Evolutionary conservation across 257 asterid genomes (phyloP).

Genomic region (Linderniella brevidens): DNA sequence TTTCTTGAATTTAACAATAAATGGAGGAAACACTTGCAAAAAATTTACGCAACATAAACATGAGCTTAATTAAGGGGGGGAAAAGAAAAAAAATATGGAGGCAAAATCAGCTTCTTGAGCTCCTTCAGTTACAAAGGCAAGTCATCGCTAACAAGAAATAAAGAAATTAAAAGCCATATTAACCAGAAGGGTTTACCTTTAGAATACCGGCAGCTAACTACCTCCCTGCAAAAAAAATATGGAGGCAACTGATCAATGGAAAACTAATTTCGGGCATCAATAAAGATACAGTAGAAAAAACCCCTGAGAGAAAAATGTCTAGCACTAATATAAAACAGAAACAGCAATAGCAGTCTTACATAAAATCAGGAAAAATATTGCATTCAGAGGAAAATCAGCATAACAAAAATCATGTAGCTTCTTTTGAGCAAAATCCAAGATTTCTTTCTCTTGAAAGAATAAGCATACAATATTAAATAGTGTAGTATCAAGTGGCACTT

Average conservation of each 20-base stretch:
- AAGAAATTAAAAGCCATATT: conserved; percentile 1
- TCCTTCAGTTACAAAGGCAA: neutral
- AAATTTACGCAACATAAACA: conserved; percentile 3
- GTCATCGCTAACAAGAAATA: conserved; percentile 8
- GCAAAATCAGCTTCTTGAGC: no score
- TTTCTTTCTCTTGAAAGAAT: neutral
- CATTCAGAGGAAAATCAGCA: no score
- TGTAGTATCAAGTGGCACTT: no score
- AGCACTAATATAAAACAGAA: neutral
- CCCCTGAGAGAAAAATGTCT: neutral
- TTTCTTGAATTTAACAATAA: neutral
- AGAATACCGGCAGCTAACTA: conserved; percentile 68
- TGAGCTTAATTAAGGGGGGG: conserved; percentile 9
- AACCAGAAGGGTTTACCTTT: conserved; percentile 33
- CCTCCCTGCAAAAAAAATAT: conserved; percentile 49
- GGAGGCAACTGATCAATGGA: conserved; percentile 9
- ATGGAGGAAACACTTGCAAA: conserved; percentile 1
- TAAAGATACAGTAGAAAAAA: conserved; percentile 1
- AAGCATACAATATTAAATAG: conserved; percentile 5
- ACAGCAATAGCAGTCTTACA: no score
- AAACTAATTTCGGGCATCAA: conserved; percentile 11
- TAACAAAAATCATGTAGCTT: no score
- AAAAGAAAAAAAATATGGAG: neutral
- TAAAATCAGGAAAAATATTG: no score
- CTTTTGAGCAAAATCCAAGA: no score